These are phyloP conservation scores for Patellaria atrata DNA, from an alignment of 495 filamentous ascomycete species.

Conservation along the genomic window DNA sequence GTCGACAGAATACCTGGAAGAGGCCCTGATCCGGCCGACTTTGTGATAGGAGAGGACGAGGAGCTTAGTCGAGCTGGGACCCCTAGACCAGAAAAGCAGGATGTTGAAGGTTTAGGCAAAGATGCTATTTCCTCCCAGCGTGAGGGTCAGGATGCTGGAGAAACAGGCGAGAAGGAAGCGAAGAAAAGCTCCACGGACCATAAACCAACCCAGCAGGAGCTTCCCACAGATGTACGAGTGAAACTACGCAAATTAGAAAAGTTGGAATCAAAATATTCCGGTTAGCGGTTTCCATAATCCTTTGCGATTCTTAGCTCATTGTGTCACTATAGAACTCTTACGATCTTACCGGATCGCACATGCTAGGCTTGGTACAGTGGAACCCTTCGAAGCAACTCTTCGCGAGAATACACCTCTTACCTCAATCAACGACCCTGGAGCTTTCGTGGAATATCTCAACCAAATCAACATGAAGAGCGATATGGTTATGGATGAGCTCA, in stretches of 20 bases:
- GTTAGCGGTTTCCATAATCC: constrained; percentile 31
- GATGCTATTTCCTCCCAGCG: background rate
- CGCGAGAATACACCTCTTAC: constrained; percentile 84
- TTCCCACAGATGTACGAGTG: constrained; percentile 58
- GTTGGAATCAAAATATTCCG: constrained; percentile 72
- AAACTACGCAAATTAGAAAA: constrained; percentile 68
- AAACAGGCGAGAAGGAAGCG: constrained; percentile 15
- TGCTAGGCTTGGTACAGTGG: constrained; percentile 66
- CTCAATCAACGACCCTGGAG: constrained; percentile 70
- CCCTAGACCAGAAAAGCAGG: constrained; percentile 25
- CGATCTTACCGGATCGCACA: constrained; percentile 86
- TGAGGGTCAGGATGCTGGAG: constrained; percentile 18
- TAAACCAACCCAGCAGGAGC: constrained; percentile 34
- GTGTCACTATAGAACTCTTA: constrained; percentile 54
- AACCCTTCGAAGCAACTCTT: constrained; percentile 80
- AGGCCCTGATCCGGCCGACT: constrained; percentile 63
- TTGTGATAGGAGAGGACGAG: constrained; percentile 68
- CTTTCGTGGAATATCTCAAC: constrained; percentile 85
- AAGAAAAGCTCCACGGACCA: constrained; percentile 18
- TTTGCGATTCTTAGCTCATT: background rate
- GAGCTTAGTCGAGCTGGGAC: constrained; percentile 42
- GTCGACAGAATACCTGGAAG: constrained; percentile 37
- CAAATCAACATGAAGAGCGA: constrained; percentile 74
- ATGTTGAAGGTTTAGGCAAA: constrained; percentile 7
- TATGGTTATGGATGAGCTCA: constrained; percentile 87